Conservation (phyloP, 495 filamentous ascomycete species). For the Schizothecium vesticola region DNA sequence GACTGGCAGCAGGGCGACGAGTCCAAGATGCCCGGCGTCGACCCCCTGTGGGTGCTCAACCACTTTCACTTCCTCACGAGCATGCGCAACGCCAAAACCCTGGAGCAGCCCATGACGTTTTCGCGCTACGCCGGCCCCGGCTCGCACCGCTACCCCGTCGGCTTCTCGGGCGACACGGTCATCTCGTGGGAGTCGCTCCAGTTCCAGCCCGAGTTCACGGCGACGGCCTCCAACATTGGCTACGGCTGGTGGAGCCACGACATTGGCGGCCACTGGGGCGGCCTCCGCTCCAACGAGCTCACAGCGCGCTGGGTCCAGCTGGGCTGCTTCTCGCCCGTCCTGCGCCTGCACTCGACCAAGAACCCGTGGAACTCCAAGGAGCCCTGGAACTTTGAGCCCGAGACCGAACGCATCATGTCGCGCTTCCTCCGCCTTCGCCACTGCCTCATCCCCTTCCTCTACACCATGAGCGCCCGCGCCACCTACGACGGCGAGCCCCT, state of each 20-base stretch:
- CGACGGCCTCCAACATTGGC: slow-evolving; percentile 58
- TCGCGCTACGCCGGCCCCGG: slow-evolving; percentile 56
- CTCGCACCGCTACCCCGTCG: slow-evolving; percentile 55
- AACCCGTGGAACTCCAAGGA: slow-evolving; percentile 51
- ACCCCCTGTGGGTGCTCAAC: slow-evolving; percentile 59
- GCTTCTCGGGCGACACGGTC: slow-evolving; percentile 55
- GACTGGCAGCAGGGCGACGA: slow-evolving; percentile 58
- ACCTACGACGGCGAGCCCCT: slow-evolving; percentile 42
- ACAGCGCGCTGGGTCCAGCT: slow-evolving; percentile 54
- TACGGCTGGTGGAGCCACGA: slow-evolving; percentile 64
- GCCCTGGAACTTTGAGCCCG: slow-evolving; percentile 48
- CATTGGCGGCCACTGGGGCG: slow-evolving; percentile 53
- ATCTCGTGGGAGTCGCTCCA: slow-evolving; percentile 52
- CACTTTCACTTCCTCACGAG: slow-evolving; percentile 55
- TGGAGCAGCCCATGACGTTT: slow-evolving; percentile 35
- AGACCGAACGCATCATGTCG: slow-evolving; percentile 39
- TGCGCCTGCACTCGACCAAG: slow-evolving; percentile 51
- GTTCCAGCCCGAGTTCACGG: slow-evolving; percentile 60
- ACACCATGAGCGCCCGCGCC: slow-evolving; percentile 49
- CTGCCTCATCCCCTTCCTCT: slow-evolving; percentile 51
- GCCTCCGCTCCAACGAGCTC: slow-evolving; percentile 49
- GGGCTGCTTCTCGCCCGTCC: slow-evolving; percentile 52
- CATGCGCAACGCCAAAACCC: slow-evolving; percentile 20
- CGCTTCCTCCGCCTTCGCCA: slow-evolving; percentile 47
- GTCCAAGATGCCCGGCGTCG: slow-evolving; percentile 49